Conservation (phyloP, 139 green algal species). For the Chlorella sp. region DNA sequence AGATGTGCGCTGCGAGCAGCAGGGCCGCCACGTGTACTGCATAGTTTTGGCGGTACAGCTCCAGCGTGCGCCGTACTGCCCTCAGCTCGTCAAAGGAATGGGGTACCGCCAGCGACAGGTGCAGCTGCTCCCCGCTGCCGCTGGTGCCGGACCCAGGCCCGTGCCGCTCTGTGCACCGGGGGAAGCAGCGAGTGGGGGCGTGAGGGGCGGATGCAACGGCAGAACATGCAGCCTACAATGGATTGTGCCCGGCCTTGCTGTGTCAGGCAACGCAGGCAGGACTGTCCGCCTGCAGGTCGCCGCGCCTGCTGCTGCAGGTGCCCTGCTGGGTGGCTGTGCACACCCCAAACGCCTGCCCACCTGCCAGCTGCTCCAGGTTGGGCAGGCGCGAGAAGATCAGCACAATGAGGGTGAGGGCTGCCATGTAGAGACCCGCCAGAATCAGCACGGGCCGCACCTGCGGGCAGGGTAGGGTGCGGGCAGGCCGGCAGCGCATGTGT, state of each 20-base stretch:
- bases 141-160: no score
- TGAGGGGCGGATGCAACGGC: no score
- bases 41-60: conserved; percentile 47
- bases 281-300: no score
- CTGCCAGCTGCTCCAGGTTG: conserved; percentile 15
- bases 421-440: conserved; percentile 29
- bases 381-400: conserved; percentile 33
- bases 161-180: no score
- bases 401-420: conserved; percentile 15
- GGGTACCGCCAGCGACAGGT: conserved; percentile 15
- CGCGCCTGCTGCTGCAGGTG: no score
- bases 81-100: conserved; percentile 39
- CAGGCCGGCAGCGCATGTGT: no score
- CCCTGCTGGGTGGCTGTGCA: no score
- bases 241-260: no score
- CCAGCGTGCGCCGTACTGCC: conserved; percentile 31
- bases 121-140: background rate
- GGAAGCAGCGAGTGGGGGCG: no score
- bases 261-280: no score
- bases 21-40: conserved; percentile 45
- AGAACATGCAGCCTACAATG: no score
- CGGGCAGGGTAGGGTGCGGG: no score
- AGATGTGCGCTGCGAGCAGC: conserved; percentile 54
- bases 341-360: background rate
- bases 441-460: conserved; percentile 10